Base-by-base conservation (phyloP, 108 stramenopile genomes). In the Discostella stelligeroides region DNA sequence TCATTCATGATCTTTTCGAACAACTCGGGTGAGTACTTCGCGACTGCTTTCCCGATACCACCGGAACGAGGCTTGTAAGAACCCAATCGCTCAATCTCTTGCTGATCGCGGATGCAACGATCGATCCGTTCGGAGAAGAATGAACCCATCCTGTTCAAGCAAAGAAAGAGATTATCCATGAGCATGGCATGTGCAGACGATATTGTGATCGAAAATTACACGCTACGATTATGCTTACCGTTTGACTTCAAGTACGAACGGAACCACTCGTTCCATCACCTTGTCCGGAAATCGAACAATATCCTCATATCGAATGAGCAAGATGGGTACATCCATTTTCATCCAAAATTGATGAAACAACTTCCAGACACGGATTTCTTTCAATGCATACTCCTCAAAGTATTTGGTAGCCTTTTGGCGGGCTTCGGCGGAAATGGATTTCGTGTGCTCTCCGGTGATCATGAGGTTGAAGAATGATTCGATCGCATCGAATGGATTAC, bases 401-500 rank as follows among this genome's bases (percentile, higher is more conserved):
- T 76, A 41, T 24, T 80, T 72, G 7, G 29, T 58, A 29, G 74
- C 60, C 29, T 84, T 80, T 39, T 65, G 57, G 14, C 86, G 82
- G 56, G 76, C 51, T 62, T 86, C 86, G 10, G 84, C 61, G 11
- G 82, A 70, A 15, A 88, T 63, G 43, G 78, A 62, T 4, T 84
- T 66, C 8, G 86, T 89, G 74, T 97, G 97, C 8, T 84, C 87
- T 50, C 92, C 92, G 0, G 95, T 97, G 73, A 95, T 82, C 73
- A 89, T 89, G 60, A 97, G 88, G 81, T 97, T 93, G 72, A 95
- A 97, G 80, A 94, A 97, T 5, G 91, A 92, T 28, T 94, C 86
- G 75, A 97, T 91, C 23, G 93, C 91, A 86, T 97, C 97, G 76
- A 94, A 96, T 0, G 97, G 97, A 56, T 96, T 97, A 4, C 97